These are phyloP conservation scores for Aphanomyces stellatus DNA, from an alignment of 352 stramenopile genomes.

Conservation along the genomic window DNA sequence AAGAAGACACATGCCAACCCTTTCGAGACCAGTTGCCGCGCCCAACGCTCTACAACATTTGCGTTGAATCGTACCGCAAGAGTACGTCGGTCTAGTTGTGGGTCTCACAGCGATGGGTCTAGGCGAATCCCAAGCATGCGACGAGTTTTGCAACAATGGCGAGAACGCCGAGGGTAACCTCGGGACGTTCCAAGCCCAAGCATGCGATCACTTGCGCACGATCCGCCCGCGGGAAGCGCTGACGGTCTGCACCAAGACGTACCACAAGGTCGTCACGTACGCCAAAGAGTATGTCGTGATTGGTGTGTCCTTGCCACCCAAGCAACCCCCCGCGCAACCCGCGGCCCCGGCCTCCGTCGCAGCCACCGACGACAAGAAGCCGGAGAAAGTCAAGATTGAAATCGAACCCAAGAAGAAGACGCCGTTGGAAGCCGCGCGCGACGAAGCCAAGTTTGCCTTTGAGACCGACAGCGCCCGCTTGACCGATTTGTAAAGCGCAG, in stretches of 20 bases:
- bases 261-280: not conserved
- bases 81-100: too few relatives aligned
- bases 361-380: not conserved
- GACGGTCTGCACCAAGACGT: not conserved
- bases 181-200: not conserved
- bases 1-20: not conserved
- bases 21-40: constrained; percentile 13
- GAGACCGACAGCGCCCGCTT: not conserved
- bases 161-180: not conserved
- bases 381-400: constrained; percentile 8
- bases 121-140: not conserved
- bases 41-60: constrained; percentile 17
- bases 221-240: constrained; percentile 1
- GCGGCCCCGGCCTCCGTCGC: not conserved
- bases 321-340: not conserved
- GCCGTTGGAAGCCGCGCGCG: constrained; percentile 5
- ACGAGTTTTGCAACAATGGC: constrained; percentile 7
- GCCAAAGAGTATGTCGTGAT: constrained; percentile 11
- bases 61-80: constrained; percentile 12
- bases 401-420: constrained; percentile 16
- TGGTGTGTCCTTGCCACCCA: not conserved
- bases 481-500: constrained; percentile 8
- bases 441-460: constrained; percentile 6
- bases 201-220: constrained; percentile 14
- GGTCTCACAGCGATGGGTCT: not conserved